Evolutionary conservation across 2,329 filamentous ascomycete species (phyloP), one percentile per base, ranked within the genome.

Genomic region (Arthroderma sp.): DNA sequence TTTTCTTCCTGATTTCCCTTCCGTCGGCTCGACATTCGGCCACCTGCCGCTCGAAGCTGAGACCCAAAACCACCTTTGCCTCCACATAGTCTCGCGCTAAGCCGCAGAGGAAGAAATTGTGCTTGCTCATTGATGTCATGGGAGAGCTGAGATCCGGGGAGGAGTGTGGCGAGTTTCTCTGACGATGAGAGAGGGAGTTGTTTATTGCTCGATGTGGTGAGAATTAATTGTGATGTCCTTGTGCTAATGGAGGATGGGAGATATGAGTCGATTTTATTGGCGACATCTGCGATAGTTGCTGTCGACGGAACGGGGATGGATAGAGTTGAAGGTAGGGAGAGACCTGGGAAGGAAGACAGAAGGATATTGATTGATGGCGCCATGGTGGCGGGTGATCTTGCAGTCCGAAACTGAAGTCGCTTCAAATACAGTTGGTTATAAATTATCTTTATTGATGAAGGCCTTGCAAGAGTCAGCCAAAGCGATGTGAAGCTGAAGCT

Each of bases 11-110:
- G 78, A 45, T 81, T 81, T 57, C 81, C 81, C 72, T 89, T 91
- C 70, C 93, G 93, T 54, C 80, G 78, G n/a, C 85, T 89, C 2
- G 87, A 94, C 91, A 98, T 98, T 68, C 93, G 89, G 36, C 93
- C 91, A 59, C 93, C 91, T 3, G 91, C 91, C 0, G 93, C 91
- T 59, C 93, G 85, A 33, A 98, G 79, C 63, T 98, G 93, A 1
- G 89, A 96, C 44, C 91, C 91, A 61, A 98, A 98, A 57, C 91
- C 91, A 64, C 91, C 91, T 61, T 98, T 98, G 60, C 93, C 93
- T 68, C 93, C 91, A 54, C 82, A 84, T 34, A 95, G 68, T 4
- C 83, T 83, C 1, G 81, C 71, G 5, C 80, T 81, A 29, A 98
- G 77, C 44, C 87, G 85, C 3, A 98, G 74, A 0, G 87, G 81